Evolutionary conservation across 1,284 basidiomycete genomes (phyloP), one percentile per base, ranked within the genome.

Genomic region (Termitomyces sp.): DNA sequence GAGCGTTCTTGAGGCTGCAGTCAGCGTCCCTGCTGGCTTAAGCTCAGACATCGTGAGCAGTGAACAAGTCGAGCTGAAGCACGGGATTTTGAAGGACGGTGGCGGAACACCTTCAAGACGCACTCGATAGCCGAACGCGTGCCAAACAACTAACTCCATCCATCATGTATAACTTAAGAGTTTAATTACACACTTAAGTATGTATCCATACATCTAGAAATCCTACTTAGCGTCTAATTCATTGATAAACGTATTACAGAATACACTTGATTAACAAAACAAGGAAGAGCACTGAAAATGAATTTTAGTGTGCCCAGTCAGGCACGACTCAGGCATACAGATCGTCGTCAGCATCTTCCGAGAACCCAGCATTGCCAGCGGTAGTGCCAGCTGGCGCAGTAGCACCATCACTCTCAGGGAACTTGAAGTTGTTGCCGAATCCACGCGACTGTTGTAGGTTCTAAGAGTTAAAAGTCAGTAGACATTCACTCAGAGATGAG

Each of bases 351-450:
- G 81, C 75, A 52, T 93, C 89, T 57, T 89, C 86, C 28, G 80
- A 76, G 72, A 95, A 95, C 13, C 86, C 89, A 50, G 88, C 76
- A 54, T 93, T 92, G 45, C 84, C 81, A 35, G 79, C 67, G n/a
- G 78, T 62, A 6, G 73, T 67, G 19, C 69, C 73, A 11, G 73
- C 70, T 14, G 77, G 67, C 11, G 72, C 74, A 49, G 78, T 72
- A 49, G 75, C 64, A 44, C 49, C 49, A 4, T 73, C 77, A 41
- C 74, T 76, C 64, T 97, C 95, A 16, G 97, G 97, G 93, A 99
- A 99, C 78, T 92, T 93, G 84, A 97, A 97, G 67, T 83, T 86
- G 68, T 86, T 86, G 49, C 93, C 93, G 65, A 91, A 89, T 38
- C 84, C 88, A 62, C 89, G 85, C 56, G 88, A 89, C 70, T 94